Conservation (phyloP, 495 filamentous ascomycete genomes). For the Aspergillus panamensis region DNA sequence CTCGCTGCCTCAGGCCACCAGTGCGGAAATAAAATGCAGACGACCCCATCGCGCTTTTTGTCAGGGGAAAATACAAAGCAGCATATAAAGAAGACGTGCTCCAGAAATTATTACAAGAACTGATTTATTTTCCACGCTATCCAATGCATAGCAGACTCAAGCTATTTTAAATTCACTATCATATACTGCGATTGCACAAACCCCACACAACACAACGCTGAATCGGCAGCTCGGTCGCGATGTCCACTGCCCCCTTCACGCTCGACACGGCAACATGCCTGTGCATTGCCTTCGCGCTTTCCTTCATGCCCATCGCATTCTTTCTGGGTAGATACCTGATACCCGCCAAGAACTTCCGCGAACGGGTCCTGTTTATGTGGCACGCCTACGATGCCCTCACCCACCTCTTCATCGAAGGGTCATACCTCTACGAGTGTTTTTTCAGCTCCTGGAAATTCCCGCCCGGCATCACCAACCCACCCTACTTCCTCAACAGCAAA, state of each 20-base stretch:
- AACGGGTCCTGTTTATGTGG: constrained; percentile 86
- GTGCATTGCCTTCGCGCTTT: constrained; percentile 50
- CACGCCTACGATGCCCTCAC: constrained; percentile 89
- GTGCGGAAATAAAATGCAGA: background rate
- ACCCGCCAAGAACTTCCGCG: constrained; percentile 42
- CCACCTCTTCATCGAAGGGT: constrained; percentile 84
- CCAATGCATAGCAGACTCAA: background rate
- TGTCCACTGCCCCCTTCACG: constrained; percentile 28
- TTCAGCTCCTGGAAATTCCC: constrained; percentile 58
- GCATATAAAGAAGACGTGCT: background rate
- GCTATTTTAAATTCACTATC: background rate
- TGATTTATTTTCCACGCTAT: background rate
- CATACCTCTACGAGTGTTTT: constrained; percentile 91
- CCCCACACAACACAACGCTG: background rate
- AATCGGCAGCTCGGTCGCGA: background rate
- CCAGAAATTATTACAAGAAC: background rate
- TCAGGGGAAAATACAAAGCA: background rate
- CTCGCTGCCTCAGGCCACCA: background rate
- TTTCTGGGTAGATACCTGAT: constrained; percentile 41
- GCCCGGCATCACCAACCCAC: constrained; percentile 36
- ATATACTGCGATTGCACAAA: background rate
- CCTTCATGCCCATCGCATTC: constrained; percentile 54
- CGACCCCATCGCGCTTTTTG: too few relatives aligned
- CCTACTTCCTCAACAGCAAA: constrained; percentile 49
- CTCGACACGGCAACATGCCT: constrained; percentile 49